Evolutionary conservation across 345 rosid species (phyloP).

Genomic region (Gossypium thurberi): DNA sequence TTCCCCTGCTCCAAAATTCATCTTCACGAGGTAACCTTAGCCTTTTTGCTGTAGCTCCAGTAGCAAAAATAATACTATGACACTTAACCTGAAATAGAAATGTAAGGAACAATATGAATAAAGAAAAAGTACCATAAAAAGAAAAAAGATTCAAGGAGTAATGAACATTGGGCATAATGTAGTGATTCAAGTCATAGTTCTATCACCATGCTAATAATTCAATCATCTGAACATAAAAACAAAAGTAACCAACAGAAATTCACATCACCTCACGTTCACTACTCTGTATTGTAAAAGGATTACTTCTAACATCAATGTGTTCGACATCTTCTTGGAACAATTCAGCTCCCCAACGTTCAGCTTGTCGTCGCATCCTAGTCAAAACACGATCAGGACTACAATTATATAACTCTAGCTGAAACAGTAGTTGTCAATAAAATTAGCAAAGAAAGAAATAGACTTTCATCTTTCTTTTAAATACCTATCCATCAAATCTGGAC

Average conservation of each 20-base stretch:
- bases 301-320: conserved; percentile 49
- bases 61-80: conserved; percentile 73
- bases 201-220: not conserved
- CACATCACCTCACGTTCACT: conserved; percentile 81
- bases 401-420: not conserved
- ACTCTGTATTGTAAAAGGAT: conserved; percentile 75
- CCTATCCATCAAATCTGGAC: conserved; percentile 99
- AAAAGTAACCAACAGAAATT: conserved; percentile 5
- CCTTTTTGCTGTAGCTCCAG: conserved; percentile 92
- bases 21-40: conserved; percentile 82
- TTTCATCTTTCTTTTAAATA: conserved; percentile 15
- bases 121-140: not conserved
- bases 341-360: conserved; percentile 99
- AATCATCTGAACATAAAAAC: not conserved
- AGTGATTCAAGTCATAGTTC: not conserved
- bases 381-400: conserved; percentile 11
- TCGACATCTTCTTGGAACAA: conserved; percentile 91
- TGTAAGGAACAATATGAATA: not conserved
- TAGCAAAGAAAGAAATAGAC: not conserved
- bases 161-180: not conserved
- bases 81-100: conserved; percentile 62
- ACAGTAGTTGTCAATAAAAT: not conserved
- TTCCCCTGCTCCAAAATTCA: conserved; percentile 98
- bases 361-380: conserved; percentile 84
- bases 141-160: not conserved